Conservation (phyloP, 2,329 filamentous ascomycete genomes). For the Endothia cerciana region DNA sequence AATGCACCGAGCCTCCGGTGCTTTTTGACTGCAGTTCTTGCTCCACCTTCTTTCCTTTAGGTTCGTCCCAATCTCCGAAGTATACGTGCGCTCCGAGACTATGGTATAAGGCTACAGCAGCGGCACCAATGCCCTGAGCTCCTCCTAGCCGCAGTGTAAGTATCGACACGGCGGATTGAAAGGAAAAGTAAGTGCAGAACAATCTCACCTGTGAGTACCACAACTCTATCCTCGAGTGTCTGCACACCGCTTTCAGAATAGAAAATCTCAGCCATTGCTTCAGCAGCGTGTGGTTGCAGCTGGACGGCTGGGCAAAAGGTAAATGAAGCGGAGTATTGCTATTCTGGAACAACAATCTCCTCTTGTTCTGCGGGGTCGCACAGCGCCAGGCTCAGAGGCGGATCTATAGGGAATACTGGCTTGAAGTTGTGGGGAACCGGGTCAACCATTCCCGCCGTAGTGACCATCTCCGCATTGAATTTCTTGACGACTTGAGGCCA, state of each 20-base stretch:
- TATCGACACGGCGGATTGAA: background rate
- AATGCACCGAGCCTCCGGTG: slow-evolving; percentile 36
- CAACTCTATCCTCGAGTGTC: slow-evolving; percentile 30
- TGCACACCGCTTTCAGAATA: slow-evolving; percentile 25
- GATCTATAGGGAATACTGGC: background rate
- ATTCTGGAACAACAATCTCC: background rate
- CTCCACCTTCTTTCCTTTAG: slow-evolving; percentile 31
- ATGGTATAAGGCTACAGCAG: slow-evolving; percentile 32
- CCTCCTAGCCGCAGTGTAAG: slow-evolving; percentile 29
- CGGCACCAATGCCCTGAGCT: slow-evolving; percentile 36
- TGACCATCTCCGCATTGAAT: background rate
- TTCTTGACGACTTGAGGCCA: background rate
- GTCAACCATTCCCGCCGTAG: slow-evolving; percentile 16
- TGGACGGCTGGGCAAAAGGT: background rate
- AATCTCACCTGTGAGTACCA: slow-evolving; percentile 31
- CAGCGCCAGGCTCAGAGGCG: background rate
- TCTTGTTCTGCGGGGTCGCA: slow-evolving; percentile 8
- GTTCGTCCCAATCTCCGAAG: slow-evolving; percentile 36
- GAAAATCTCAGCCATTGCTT: slow-evolving; percentile 28
- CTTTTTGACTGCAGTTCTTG: slow-evolving; percentile 21
- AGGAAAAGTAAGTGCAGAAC: background rate
- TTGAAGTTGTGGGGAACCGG: slow-evolving; percentile 16
- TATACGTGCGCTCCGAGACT: slow-evolving; percentile 34
- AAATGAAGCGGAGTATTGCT: background rate
- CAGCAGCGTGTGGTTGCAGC: background rate